A percentile compares a stretch with the other conserved stretches of the same genome.
Evolutionary conservation across 352 stramenopile genomes (phyloP).

Genomic region (Pythium dissimile): DNA sequence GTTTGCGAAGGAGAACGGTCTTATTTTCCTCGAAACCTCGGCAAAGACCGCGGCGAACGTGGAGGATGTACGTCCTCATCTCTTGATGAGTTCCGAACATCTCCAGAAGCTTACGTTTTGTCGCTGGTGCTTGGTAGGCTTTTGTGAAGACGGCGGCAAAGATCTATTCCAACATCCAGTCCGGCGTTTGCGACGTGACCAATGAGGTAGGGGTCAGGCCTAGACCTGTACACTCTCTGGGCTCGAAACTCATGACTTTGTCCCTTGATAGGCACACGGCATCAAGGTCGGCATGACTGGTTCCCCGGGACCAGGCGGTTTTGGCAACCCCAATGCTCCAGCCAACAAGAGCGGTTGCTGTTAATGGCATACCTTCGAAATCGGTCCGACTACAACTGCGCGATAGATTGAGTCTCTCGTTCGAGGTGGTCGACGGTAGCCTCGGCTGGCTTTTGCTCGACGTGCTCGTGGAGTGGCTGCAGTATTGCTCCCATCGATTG

Average conservation of each 20-base stretch:
- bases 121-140: slow-evolving; percentile 39
- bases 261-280: slow-evolving; percentile 78
- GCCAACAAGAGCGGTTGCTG: slow-evolving; percentile 72
- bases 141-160: slow-evolving; percentile 96
- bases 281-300: slow-evolving; percentile 90
- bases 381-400: neutral
- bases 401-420: slow-evolving; percentile 8
- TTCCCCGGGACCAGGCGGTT: slow-evolving; percentile 68
- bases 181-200: slow-evolving; percentile 92
- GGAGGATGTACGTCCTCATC: slow-evolving; percentile 86
- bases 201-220: slow-evolving; percentile 82
- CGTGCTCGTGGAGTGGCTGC: too few species aligned
- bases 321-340: slow-evolving; percentile 71
- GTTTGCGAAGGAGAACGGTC: slow-evolving; percentile 98
- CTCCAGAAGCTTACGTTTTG: neutral
- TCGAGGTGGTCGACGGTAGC: slow-evolving; percentile 1
- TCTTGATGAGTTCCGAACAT: slow-evolving; percentile 24
- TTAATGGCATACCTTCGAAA: slow-evolving; percentile 33
- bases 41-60: slow-evolving; percentile 99
- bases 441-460: neutral
- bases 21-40: slow-evolving; percentile 99
- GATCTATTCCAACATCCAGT: slow-evolving; percentile 96
- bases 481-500: too few species aligned
- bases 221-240: too few species aligned
- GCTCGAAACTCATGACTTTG: too few species aligned